Evolutionary conservation across 129 eudicot species (phyloP).

Genomic region (Calendula officinalis): DNA sequence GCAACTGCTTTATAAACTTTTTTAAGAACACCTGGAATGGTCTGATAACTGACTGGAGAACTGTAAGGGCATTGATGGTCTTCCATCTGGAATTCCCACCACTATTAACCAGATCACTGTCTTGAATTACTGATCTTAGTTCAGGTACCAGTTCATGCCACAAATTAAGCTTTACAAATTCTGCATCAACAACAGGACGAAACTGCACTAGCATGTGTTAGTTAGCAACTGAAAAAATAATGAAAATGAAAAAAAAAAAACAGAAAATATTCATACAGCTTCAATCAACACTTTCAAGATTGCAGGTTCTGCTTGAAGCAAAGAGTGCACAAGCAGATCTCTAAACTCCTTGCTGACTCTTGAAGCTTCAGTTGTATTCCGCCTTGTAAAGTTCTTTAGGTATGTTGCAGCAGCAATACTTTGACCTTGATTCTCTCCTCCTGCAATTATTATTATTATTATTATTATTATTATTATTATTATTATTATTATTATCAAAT

Average conservation of each 20-base stretch:
- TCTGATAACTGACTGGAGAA: slow-evolving; percentile 64
- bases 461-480: background rate
- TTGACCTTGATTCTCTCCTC: slow-evolving; percentile 56
- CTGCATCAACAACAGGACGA: slow-evolving; percentile 55
- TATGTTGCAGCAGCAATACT: slow-evolving; percentile 79
- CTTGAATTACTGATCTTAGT: slow-evolving; percentile 49
- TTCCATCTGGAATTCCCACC: slow-evolving; percentile 46
- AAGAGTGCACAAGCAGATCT: slow-evolving; percentile 45
- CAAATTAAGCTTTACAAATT: slow-evolving; percentile 57
- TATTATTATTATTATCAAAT: background rate
- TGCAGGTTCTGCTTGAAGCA: slow-evolving; percentile 59
- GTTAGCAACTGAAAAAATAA: background rate
- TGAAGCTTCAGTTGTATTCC: slow-evolving; percentile 37
- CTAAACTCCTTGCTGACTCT: slow-evolving; percentile 50
- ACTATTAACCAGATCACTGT: slow-evolving; percentile 49
- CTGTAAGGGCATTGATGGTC: slow-evolving; percentile 58
- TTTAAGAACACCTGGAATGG: slow-evolving; percentile 66
- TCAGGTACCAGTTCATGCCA: slow-evolving; percentile 78
- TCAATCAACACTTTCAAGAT: slow-evolving; percentile 61
- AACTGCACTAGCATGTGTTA: slow-evolving; percentile 43
- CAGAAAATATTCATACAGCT: slow-evolving; percentile 46
- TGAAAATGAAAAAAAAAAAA: background rate
- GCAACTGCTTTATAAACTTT: background rate
- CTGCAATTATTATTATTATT: slow-evolving; percentile 25
- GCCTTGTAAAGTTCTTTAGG: slow-evolving; percentile 65